Conservation (phyloP, 2,329 filamentous ascomycete genomes). For the Aspergillus aculeatinus region DNA sequence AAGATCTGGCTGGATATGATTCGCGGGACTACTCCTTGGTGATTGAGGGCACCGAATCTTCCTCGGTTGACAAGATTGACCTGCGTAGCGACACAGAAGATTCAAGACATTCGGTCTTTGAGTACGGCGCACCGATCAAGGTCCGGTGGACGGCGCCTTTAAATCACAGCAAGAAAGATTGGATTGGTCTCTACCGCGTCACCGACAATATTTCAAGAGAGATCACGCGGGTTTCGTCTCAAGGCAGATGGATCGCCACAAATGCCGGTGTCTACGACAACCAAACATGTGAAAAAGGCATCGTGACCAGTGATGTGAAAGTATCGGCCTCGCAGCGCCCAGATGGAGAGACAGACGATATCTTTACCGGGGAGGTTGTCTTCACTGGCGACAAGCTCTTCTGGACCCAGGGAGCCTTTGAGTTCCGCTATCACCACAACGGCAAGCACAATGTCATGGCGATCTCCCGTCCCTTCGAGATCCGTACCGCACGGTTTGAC, state of each 20-base stretch:
- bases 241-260: slow-evolving; percentile 86
- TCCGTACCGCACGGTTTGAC: slow-evolving; percentile 77
- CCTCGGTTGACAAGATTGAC: slow-evolving; percentile 54
- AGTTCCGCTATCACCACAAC: slow-evolving; percentile 95
- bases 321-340: slow-evolving; percentile 46
- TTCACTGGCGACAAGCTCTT: slow-evolving; percentile 93
- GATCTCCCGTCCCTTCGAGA: slow-evolving; percentile 89
- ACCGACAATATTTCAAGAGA: slow-evolving; percentile 88
- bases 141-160: slow-evolving; percentile 87
- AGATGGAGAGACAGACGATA: slow-evolving; percentile 54
- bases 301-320: slow-evolving; percentile 67
- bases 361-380: slow-evolving; percentile 75
- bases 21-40: slow-evolving; percentile 76
- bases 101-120: slow-evolving; percentile 72
- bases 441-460: slow-evolving; percentile 92
- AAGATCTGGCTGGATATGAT: slow-evolving; percentile 76
- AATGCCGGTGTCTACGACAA: slow-evolving; percentile 75
- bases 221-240: slow-evolving; percentile 76
- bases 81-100: slow-evolving; percentile 72
- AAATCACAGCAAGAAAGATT: slow-evolving; percentile 86
- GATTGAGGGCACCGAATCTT: slow-evolving; percentile 65
- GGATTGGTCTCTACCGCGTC: slow-evolving; percentile 95
- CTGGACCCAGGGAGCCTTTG: slow-evolving; percentile 96
- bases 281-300: slow-evolving; percentile 70
- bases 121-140: slow-evolving; percentile 86